Evolutionary conservation across 441 rosid species (phyloP).

Genomic region (Adansonia madagascariensis): DNA sequence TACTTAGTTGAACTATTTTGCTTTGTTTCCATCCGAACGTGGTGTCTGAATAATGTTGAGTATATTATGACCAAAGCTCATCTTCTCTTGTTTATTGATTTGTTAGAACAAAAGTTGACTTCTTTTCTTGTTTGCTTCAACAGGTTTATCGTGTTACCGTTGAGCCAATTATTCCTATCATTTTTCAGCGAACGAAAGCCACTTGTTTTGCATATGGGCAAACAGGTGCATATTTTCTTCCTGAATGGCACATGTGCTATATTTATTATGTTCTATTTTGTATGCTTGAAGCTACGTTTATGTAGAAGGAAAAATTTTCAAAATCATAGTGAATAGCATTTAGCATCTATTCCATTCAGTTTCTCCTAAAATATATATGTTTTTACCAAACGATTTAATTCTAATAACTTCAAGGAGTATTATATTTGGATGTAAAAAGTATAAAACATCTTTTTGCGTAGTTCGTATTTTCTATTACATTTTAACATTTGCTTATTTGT

Average conservation of each 20-base stretch:
- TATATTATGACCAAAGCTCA: background rate
- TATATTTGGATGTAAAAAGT: background rate
- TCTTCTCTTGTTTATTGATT: constrained; percentile 18
- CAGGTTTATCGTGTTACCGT: constrained; percentile 93
- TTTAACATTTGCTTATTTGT: background rate
- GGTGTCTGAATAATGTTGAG: constrained; percentile 6
- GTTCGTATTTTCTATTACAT: background rate
- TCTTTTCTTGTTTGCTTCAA: constrained; percentile 28
- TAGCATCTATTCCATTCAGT: background rate
- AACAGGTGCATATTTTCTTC: constrained; percentile 60
- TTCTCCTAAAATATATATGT: background rate
- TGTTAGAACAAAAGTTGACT: constrained; percentile 15
- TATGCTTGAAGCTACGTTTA: background rate
- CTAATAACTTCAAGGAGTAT: background rate
- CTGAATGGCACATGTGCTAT: constrained; percentile 1
- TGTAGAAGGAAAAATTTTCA: background rate
- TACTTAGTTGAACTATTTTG: constrained; percentile 7
- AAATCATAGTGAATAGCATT: background rate
- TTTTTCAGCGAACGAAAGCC: constrained; percentile 95
- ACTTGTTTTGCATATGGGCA: constrained; percentile 99
- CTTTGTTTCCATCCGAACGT: background rate
- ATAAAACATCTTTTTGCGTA: background rate
- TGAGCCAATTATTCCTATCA: constrained; percentile 91
- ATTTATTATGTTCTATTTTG: background rate
- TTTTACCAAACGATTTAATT: background rate